Evolutionary conservation across 2,329 filamentous ascomycete species (phyloP), one percentile per base, ranked within the genome.

Genomic region (Juglanconis sp.): DNA sequence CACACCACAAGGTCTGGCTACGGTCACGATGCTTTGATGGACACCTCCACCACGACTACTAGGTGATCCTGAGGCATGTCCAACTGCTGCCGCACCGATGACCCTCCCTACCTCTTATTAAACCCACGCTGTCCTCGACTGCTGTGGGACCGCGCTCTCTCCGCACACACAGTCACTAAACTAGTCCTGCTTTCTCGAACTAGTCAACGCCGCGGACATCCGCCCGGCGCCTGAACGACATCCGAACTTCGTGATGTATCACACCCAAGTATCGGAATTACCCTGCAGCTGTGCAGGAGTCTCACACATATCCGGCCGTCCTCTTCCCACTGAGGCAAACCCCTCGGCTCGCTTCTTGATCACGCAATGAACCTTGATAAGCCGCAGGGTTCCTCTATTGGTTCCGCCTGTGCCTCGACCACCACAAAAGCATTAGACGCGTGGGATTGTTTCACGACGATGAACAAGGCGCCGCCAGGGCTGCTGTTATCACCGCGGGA

Each of bases 301-400:
- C 32, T 58, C 11, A 40, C 35, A n/a, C 56, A 24, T 10, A 31
- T 58, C 34, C 42, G 48, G 48, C 38, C 30, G 35, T 15, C 9
- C 11, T 44, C 4, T 54, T 44, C 49, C 44, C 53, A 35, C 49
- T 56, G 38, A 44, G 35, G 30, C 42, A 55, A 47, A 40, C 34
- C 35, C 53, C 49, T 60, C 46, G 49, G 44, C 54, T 60, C 31
- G 34, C 42, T 49, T 47, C 36, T 30, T 32, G 32, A 60, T 63
- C 61, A 59, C 55, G 61, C 61, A 59, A 50, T 60, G 15, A 30
- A 51, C 53, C 44, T 59, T 51, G 61, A 63, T 60, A 53, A 55
- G 49, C 32, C 5, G 13, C 13, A 35, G 46, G 53, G 42, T 36
- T 35, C 34, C 46, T 57, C 53, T 57, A 50, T 56, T 60, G 36